These are phyloP conservation scores for Pelagophyceae sp. DNA, from an alignment of 352 stramenopile genomes.

Conservation along the genomic window DNA sequence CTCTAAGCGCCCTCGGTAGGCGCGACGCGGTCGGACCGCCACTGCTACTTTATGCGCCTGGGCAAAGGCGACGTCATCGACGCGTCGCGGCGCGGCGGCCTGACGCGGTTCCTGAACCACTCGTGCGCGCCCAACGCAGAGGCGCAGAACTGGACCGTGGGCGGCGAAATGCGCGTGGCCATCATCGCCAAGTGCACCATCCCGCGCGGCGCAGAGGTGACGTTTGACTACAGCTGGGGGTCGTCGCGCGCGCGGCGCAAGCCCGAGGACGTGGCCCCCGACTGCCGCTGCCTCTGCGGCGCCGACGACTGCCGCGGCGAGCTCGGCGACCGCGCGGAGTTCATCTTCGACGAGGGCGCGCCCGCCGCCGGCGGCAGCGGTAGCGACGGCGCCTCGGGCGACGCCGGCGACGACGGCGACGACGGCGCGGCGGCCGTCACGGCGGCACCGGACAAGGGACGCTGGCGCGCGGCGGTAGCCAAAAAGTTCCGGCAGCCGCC, in stretches of 20 bases:
- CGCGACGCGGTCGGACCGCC: neutral
- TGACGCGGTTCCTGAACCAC: constrained; percentile 76
- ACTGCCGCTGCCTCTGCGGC: constrained; percentile 19
- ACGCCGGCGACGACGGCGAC: neutral
- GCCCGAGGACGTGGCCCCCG: neutral
- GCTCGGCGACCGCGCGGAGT: neutral
- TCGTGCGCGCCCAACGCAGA: constrained; percentile 74
- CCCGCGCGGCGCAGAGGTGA: constrained; percentile 58
- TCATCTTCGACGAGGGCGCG: neutral
- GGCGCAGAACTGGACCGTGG: constrained; percentile 70
- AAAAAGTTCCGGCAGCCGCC: neutral
- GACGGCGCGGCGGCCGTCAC: neutral
- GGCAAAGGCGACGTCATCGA: constrained; percentile 60
- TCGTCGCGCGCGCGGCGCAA: neutral
- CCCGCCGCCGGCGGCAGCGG: neutral
- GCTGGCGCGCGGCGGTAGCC: too few relatives aligned
- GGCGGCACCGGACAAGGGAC: neutral
- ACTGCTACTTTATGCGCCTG: constrained; percentile 18
- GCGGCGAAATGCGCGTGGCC: constrained; percentile 63
- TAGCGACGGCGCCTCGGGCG: too few relatives aligned
- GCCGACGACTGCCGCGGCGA: constrained; percentile 23
- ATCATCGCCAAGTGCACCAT: constrained; percentile 67
- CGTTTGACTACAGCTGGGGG: constrained; percentile 71
- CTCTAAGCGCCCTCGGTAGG: too few relatives aligned
- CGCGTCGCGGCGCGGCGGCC: constrained; percentile 59